Conservation (phyloP, 2,329 filamentous ascomycete species). For the Colletotrichum orchidophilum region DNA sequence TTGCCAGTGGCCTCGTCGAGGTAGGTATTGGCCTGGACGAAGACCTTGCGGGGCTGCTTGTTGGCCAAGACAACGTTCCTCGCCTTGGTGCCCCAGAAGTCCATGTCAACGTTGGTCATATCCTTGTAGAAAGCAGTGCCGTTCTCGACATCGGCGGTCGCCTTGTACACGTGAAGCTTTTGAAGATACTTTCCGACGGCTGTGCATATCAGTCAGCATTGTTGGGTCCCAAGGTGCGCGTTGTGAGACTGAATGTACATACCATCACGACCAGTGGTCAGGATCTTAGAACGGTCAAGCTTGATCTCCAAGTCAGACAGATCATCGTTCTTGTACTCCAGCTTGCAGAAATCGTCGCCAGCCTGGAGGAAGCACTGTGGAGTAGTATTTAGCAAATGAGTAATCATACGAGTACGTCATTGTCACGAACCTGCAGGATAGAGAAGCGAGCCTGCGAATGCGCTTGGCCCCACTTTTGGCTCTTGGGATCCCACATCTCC, state of each 20-base stretch:
- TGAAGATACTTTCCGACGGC: conserved; percentile 89
- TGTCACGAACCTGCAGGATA: conserved; percentile 69
- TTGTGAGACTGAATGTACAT: conserved; percentile 33
- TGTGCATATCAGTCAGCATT: conserved; percentile 41
- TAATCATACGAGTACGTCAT: neutral
- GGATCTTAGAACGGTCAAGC: conserved; percentile 86
- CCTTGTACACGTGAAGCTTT: conserved; percentile 92
- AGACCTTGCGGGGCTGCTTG: conserved; percentile 88
- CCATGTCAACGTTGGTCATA: conserved; percentile 82
- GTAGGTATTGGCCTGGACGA: conserved; percentile 92
- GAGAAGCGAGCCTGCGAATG: conserved; percentile 93
- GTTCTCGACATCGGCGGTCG: conserved; percentile 81
- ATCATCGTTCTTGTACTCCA: conserved; percentile 77
- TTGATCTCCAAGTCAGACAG: conserved; percentile 84
- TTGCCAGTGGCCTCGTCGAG: conserved; percentile 73
- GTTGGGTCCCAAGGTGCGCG: neutral
- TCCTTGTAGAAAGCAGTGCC: conserved; percentile 84
- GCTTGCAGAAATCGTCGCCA: conserved; percentile 85
- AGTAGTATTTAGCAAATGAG: neutral
- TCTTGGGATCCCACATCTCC: conserved; percentile 95
- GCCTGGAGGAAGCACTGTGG: conserved; percentile 80
- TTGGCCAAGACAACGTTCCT: conserved; percentile 78
- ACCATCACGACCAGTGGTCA: conserved; percentile 80
- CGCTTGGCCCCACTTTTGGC: conserved; percentile 89
- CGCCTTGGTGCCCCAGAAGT: conserved; percentile 86